These are phyloP conservation scores for Aquanectria penicillioides DNA, from an alignment of 2,329 filamentous ascomycete species.

Conservation along the genomic window DNA sequence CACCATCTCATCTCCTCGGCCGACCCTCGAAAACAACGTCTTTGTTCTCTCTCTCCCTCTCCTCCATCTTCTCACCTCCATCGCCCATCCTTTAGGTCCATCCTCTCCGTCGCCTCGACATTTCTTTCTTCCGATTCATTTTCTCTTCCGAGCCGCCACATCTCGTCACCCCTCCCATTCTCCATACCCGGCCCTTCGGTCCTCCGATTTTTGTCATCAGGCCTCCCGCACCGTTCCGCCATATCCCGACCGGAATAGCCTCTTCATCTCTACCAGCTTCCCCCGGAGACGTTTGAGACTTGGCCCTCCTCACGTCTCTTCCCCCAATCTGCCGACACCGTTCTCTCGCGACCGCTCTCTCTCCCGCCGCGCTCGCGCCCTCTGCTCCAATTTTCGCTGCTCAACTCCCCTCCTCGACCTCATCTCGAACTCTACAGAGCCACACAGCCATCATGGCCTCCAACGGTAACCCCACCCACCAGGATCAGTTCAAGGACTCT, in stretches of 20 bases:
- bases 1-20: constrained; percentile 21
- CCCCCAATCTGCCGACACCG: constrained; percentile 15
- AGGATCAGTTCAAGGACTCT: constrained; percentile 53
- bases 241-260: constrained; percentile 26
- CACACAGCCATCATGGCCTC: constrained; percentile 60
- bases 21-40: constrained; percentile 12
- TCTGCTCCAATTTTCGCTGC: constrained; percentile 30
- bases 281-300: constrained; percentile 17
- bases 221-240: constrained; percentile 18
- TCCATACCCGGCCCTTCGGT: constrained; percentile 26
- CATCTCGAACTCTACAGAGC: constrained; percentile 22
- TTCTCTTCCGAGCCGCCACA: constrained; percentile 29
- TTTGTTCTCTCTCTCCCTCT: constrained; percentile 19
- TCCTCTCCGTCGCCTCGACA: constrained; percentile 18
- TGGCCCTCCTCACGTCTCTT: constrained; percentile 10
- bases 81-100: constrained; percentile 20
- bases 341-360: constrained; percentile 30
- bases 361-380: constrained; percentile 31
- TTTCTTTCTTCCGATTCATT: constrained; percentile 21
- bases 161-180: constrained; percentile 36
- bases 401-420: constrained; percentile 21
- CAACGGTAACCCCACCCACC: constrained; percentile 63
- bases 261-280: constrained; percentile 26
- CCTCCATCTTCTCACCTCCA: constrained; percentile 14
- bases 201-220: constrained; percentile 32